phyloP scores from a whole-genome alignment of 1,139 yeast genomes.

The Spathaspora sp. region DNA sequence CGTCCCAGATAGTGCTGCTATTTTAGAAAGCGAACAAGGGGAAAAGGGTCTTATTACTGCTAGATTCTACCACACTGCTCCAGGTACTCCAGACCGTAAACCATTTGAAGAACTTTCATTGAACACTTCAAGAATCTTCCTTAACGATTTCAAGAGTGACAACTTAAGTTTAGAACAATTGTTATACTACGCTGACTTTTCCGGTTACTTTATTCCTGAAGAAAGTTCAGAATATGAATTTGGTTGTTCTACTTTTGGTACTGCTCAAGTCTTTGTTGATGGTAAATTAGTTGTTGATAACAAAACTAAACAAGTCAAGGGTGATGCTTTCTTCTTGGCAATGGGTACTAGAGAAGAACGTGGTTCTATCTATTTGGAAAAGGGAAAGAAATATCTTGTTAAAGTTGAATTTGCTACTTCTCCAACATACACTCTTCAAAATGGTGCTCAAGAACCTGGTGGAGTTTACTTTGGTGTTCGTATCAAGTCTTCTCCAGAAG shows the following conservation, averaged over 20 bases:
- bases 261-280: constrained; percentile 52
- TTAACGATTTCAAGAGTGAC: constrained; percentile 47
- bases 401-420: constrained; percentile 51
- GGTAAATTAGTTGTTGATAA: constrained; percentile 56
- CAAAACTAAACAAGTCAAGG: constrained; percentile 50
- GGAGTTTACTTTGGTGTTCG: constrained; percentile 34
- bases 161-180: constrained; percentile 23
- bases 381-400: constrained; percentile 40
- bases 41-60: constrained; percentile 36
- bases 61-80: constrained; percentile 37
- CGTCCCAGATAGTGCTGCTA: constrained; percentile 28
- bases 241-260: constrained; percentile 52
- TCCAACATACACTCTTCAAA: constrained; percentile 33
- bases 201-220: constrained; percentile 43
- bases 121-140: constrained; percentile 35
- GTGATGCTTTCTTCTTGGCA: constrained; percentile 47
- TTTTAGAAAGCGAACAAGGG: constrained; percentile 28
- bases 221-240: constrained; percentile 50
- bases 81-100: constrained; percentile 32
- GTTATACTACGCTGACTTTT: constrained; percentile 43
- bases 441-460: constrained; percentile 26
- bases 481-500: constrained; percentile 21
- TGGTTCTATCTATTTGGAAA: constrained; percentile 32
- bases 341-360: constrained; percentile 50
- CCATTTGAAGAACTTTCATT: constrained; percentile 35